These are phyloP conservation scores for Inonotus obliquus DNA, from an alignment of 1,284 basidiomycete species.

Conservation along the genomic window DNA sequence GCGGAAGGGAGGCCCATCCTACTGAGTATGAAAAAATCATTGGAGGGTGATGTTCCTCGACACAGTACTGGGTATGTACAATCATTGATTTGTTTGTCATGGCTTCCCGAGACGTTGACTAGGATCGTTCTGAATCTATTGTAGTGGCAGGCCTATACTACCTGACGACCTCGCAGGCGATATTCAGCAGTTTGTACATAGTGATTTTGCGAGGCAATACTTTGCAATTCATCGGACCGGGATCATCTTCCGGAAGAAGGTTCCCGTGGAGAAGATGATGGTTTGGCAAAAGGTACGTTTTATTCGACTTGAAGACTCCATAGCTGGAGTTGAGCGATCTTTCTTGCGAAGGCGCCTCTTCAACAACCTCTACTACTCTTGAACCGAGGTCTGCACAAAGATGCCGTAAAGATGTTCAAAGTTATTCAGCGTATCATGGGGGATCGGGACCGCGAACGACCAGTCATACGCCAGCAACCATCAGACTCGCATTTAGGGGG, in stretches of 20 bases:
- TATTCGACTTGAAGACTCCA: not conserved
- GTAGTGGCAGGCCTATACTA: slow-evolving; percentile 62
- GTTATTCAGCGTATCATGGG: slow-evolving; percentile 90
- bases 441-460: slow-evolving; percentile 71
- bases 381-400: slow-evolving; percentile 60
- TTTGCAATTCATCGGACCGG: slow-evolving; percentile 86
- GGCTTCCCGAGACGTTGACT: not conserved
- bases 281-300: slow-evolving; percentile 74
- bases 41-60: slow-evolving; percentile 1
- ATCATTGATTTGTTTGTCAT: not conserved
- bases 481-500: slow-evolving; percentile 27
- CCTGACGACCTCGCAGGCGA: slow-evolving; percentile 76
- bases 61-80: slow-evolving; percentile 14
- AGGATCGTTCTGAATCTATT: slow-evolving; percentile 6
- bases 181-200: slow-evolving; percentile 80
- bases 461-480: slow-evolving; percentile 40
- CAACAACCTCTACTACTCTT: slow-evolving; percentile 70
- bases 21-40: slow-evolving; percentile 38
- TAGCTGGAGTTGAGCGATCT: not conserved
- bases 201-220: slow-evolving; percentile 79
- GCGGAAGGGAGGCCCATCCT: slow-evolving; percentile 63
- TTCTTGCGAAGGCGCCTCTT: slow-evolving; percentile 48
- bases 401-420: slow-evolving; percentile 82
- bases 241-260: slow-evolving; percentile 73
- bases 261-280: slow-evolving; percentile 84